A percentile compares a stretch with the other conserved stretches of the same genome.
phyloP scores from a whole-genome alignment of 2,329 filamentous ascomycete genomes.

The Xylaria multiplex region DNA sequence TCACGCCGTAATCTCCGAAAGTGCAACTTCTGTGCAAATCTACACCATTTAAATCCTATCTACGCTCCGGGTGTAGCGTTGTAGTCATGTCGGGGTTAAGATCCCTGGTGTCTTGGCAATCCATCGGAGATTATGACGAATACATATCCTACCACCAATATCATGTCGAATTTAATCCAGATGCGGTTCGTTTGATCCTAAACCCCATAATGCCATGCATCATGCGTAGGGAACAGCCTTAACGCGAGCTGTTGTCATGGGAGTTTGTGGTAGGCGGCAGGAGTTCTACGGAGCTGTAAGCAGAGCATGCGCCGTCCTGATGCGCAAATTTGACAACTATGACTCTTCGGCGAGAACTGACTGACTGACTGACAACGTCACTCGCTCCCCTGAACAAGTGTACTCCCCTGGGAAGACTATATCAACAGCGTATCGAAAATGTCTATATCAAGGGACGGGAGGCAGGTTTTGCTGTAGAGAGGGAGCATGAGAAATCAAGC shows the following conservation, averaged over 20 bases:
- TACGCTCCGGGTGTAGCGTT: neutral
- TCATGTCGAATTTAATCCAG: neutral
- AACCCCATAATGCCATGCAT: neutral
- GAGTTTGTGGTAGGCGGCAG: neutral
- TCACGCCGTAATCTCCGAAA: too few relatives aligned
- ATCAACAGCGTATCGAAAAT: neutral
- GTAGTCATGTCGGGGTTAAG: neutral
- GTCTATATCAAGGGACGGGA: slow-evolving; percentile 14
- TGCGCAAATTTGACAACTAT: neutral
- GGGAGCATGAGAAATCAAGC: neutral
- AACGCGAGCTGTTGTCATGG: neutral
- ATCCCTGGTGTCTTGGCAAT: neutral
- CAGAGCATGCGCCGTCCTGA: neutral
- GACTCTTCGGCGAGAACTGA: slow-evolving; percentile 6
- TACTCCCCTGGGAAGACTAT: too few relatives aligned
- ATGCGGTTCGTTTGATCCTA: slow-evolving; percentile 17
- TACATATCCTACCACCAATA: neutral
- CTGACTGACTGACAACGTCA: neutral
- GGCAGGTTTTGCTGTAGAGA: neutral
- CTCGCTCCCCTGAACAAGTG: too few relatives aligned
- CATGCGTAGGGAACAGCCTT: neutral
- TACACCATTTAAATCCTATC: neutral
- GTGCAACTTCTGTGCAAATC: too few relatives aligned
- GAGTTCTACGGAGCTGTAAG: neutral
- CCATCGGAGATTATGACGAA: slow-evolving; percentile 9